Conservation (phyloP, 139 green algal species). For the Gonium pectorale region DNA sequence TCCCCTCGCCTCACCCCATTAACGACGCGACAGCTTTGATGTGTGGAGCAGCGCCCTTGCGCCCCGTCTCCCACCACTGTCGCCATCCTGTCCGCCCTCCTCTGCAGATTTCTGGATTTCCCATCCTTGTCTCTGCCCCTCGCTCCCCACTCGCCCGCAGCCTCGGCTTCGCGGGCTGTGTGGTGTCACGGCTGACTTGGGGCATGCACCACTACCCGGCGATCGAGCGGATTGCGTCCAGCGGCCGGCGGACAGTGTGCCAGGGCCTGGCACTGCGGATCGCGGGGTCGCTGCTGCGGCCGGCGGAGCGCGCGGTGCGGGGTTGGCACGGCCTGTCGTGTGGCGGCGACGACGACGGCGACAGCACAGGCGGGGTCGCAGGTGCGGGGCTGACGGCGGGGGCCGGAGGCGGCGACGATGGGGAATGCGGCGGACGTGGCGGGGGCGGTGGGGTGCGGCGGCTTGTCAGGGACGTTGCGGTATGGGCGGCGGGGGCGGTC, state of each 20-base stretch:
- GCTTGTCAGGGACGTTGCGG: not conserved
- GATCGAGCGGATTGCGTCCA: not conserved
- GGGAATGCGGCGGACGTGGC: not conserved
- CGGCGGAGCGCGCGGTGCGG: not conserved
- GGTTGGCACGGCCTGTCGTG: not conserved
- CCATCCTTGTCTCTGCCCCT: not conserved
- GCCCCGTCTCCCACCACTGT: not conserved
- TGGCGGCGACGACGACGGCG: too few relatives aligned
- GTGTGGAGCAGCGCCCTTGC: not conserved
- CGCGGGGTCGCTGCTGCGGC: slow-evolving; percentile 7
- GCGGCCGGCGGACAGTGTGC: not conserved
- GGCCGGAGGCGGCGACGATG: too few relatives aligned
- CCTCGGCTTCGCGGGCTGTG: slow-evolving; percentile 56
- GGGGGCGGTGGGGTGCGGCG: not conserved
- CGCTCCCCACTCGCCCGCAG: slow-evolving; percentile 8
- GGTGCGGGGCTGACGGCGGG: not conserved
- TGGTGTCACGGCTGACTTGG: slow-evolving; percentile 50
- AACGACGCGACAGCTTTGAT: not conserved
- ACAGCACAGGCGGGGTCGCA: too few relatives aligned
- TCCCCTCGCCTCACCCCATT: not conserved
- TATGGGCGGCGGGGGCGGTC: not conserved
- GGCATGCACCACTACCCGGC: slow-evolving; percentile 61
- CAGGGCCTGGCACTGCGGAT: slow-evolving; percentile 4
- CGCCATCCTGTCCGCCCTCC: not conserved
- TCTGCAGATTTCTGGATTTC: not conserved